A percentile compares a stretch with the other conserved stretches of the same genome.
Conservation (phyloP, 2,329 filamentous ascomycete genomes). For the Aspergillus melleus region DNA sequence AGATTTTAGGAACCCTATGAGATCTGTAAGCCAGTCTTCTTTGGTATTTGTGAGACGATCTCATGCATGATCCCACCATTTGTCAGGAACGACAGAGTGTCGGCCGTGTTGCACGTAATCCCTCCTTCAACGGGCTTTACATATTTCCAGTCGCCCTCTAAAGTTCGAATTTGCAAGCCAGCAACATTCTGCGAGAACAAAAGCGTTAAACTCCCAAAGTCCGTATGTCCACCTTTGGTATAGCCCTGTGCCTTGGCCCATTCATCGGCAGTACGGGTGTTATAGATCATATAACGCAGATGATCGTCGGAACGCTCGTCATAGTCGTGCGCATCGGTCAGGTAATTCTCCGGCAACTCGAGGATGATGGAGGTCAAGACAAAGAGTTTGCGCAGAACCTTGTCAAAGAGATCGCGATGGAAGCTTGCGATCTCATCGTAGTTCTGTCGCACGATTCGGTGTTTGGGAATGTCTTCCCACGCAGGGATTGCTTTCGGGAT, state of each 20-base stretch:
- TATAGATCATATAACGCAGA: conserved; percentile 62
- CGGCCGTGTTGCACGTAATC: conserved; percentile 54
- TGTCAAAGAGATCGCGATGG: conserved; percentile 51
- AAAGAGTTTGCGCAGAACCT: conserved; percentile 57
- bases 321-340: conserved; percentile 58
- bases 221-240: conserved; percentile 55
- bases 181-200: conserved; percentile 60
- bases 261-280: conserved; percentile 50
- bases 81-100: conserved; percentile 51
- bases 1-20: conserved; percentile 41
- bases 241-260: conserved; percentile 46
- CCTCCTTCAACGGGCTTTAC: conserved; percentile 51
- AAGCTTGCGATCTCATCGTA: conserved; percentile 59
- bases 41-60: background rate
- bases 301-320: conserved; percentile 59
- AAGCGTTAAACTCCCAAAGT: conserved; percentile 58
- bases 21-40: background rate
- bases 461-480: conserved; percentile 25
- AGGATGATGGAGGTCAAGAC: conserved; percentile 61
- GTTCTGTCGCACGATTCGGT: conserved; percentile 49
- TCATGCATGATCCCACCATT: conserved; percentile 35
- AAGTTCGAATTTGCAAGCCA: conserved; percentile 54
- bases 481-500: conserved; percentile 11
- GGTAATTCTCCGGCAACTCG: conserved; percentile 58
- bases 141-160: conserved; percentile 51